Evolutionary conservation across 805 yeast species (phyloP).

Genomic region (Metschnikowia bowlesiae): DNA sequence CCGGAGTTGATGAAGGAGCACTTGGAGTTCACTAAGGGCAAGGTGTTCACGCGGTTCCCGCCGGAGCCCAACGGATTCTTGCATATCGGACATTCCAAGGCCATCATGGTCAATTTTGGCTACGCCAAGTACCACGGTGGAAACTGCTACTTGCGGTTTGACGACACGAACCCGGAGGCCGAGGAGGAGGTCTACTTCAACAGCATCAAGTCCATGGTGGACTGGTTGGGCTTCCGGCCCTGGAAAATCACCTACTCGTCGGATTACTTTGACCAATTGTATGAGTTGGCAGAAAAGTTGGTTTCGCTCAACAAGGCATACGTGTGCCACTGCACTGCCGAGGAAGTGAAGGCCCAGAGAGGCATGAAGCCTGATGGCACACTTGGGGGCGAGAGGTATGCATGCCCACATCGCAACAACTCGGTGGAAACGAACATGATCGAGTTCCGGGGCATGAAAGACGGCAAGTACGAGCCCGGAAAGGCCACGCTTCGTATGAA

Average conservation of each 20-base stretch:
- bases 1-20: constrained; percentile 84
- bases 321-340: constrained; percentile 90
- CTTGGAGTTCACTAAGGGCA: constrained; percentile 70
- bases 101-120: constrained; percentile 98
- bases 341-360: constrained; percentile 83
- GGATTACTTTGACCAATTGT: constrained; percentile 87
- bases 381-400: constrained; percentile 85
- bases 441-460: constrained; percentile 88
- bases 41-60: constrained; percentile 92
- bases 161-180: constrained; percentile 98
- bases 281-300: constrained; percentile 81
- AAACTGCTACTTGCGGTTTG: constrained; percentile 85
- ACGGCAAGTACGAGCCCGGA: constrained; percentile 84
- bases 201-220: constrained; percentile 77
- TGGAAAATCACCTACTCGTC: constrained; percentile 94
- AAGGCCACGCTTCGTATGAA: constrained; percentile 96
- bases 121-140: constrained; percentile 86
- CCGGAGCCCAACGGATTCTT: constrained; percentile 98
- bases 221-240: constrained; percentile 93
- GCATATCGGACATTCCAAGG: constrained; percentile 97
- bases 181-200: constrained; percentile 90
- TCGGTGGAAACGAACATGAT: constrained; percentile 67
- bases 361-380: constrained; percentile 91
- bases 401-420: constrained; percentile 72
- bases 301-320: constrained; percentile 72